Base-by-base conservation (phyloP, 495 filamentous ascomycete species). In the Pyrenula massariospora region DNA sequence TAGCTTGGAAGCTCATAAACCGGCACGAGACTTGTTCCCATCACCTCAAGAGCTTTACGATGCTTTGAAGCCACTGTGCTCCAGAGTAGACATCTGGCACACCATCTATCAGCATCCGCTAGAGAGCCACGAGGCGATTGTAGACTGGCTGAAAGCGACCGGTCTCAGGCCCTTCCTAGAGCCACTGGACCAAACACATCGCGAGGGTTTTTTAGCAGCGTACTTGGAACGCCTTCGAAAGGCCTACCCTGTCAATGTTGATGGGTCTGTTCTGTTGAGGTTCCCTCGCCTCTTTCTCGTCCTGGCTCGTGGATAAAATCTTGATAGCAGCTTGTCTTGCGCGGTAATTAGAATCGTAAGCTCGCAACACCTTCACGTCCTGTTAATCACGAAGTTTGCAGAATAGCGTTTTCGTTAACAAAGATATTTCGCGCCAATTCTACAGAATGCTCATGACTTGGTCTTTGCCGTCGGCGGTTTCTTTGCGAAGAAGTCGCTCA, bases 401-500 rank as follows among this genome's bases (percentile, higher is more conserved):
- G n/a, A n/a, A n/a, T n/a, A n/a, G n/a, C n/a, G n/a, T n/a, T n/a
- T n/a, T n/a, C n/a, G n/a, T n/a, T n/a, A n/a, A n/a, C n/a, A n/a
- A n/a, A n/a, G n/a, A n/a, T n/a, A n/a, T n/a, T n/a, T n/a, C n/a
- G n/a, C n/a, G n/a, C n/a, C n/a, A n/a, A n/a, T n/a, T n/a, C n/a
- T n/a, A n/a, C n/a, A n/a, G n/a, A n/a, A n/a, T n/a, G n/a, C n/a
- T n/a, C n/a, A n/a, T n/a, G n/a, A n/a, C n/a, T n/a, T 36, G 15
- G 12, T n/a, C 19, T 57, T 62, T 54, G 62, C 59, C 25, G 42
- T 22, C 12, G 42, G 50, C 31, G 53, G 22, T 24, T 50, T 84
- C 73, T 91, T 96, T 42, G 77, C 79, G 67, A 98, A 98, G 68
- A 97, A 98, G 58, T 84, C 80, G 61, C 89, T 96, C 83, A 98